These are phyloP conservation scores for Vitellaria paradoxa DNA, from an alignment of 179 eudicot species.

Conservation along the genomic window DNA sequence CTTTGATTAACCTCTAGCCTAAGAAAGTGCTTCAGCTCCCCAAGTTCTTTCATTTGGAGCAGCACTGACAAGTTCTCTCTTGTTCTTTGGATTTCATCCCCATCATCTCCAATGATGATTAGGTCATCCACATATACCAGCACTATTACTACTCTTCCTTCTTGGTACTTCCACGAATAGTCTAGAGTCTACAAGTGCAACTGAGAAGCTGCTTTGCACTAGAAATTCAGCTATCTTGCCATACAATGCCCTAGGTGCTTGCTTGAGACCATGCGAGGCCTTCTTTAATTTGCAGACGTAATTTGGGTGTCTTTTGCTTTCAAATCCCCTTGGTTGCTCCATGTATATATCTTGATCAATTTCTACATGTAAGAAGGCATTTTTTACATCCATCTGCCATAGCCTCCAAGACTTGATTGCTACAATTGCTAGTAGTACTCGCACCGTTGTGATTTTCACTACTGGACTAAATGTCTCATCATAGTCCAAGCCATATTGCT, in stretches of 20 bases:
- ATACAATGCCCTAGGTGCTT: conserved; percentile 11
- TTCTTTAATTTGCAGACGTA: too few species aligned
- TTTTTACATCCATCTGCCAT: conserved; percentile 18
- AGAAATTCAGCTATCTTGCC: conserved; percentile 17
- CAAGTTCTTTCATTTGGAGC: conserved; percentile 28
- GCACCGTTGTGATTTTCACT: neutral
- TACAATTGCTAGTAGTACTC: neutral
- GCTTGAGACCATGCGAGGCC: neutral
- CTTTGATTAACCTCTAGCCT: conserved; percentile 17
- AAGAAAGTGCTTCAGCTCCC: conserved; percentile 26
- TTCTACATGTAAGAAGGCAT: conserved; percentile 8
- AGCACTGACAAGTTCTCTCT: conserved; percentile 12
- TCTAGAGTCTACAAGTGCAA: neutral
- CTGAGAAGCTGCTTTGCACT: neutral
- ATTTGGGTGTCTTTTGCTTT: too few species aligned
- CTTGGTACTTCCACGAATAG: neutral
- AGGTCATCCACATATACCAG: conserved; percentile 13
- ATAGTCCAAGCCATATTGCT: neutral
- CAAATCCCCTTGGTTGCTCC: neutral
- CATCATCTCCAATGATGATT: conserved; percentile 12
- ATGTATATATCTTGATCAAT: conserved; percentile 6
- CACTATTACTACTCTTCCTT: neutral
- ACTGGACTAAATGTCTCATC: conserved; percentile 10
- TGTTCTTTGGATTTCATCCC: neutral
- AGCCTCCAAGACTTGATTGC: neutral